Conservation (phyloP, 225 moss, liverwort and hornwort species). For the Bryoerythrophyllum caledonicum region DNA sequence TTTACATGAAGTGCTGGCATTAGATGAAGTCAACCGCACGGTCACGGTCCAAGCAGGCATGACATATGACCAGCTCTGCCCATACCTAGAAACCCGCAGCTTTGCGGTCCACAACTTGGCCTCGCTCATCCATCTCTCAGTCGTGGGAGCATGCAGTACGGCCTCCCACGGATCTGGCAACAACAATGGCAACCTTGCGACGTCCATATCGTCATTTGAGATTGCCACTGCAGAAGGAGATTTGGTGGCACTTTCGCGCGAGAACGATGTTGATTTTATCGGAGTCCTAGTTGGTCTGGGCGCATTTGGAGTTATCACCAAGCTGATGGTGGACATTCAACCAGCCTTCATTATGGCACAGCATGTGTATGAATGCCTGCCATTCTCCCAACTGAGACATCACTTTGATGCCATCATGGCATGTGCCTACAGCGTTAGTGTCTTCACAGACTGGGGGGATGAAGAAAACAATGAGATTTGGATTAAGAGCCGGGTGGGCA, state of each 20-base stretch:
- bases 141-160: slow-evolving; percentile 4
- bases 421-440: slow-evolving; percentile 4
- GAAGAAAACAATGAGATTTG: not conserved
- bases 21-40: not conserved
- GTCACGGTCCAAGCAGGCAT: slow-evolving; percentile 11
- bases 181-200: not conserved
- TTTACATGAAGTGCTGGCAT: not conserved
- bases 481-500: not conserved
- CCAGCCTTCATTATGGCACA: slow-evolving; percentile 1
- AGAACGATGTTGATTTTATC: not conserved
- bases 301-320: not conserved
- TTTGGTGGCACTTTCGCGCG: not conserved
- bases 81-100: not conserved
- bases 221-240: not conserved
- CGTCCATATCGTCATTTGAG: not conserved
- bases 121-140: not conserved
- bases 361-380: not conserved
- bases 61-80: slow-evolving; percentile 13
- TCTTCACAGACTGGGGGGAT: slow-evolving; percentile 9
- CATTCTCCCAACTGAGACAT: not conserved
- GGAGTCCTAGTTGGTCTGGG: not conserved
- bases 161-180: slow-evolving; percentile 2
- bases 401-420: slow-evolving; percentile 11
- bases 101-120: slow-evolving; percentile 8
- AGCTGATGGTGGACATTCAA: not conserved